Conservation (phyloP, 2,329 filamentous ascomycete species). For the Neonectria faginata region DNA sequence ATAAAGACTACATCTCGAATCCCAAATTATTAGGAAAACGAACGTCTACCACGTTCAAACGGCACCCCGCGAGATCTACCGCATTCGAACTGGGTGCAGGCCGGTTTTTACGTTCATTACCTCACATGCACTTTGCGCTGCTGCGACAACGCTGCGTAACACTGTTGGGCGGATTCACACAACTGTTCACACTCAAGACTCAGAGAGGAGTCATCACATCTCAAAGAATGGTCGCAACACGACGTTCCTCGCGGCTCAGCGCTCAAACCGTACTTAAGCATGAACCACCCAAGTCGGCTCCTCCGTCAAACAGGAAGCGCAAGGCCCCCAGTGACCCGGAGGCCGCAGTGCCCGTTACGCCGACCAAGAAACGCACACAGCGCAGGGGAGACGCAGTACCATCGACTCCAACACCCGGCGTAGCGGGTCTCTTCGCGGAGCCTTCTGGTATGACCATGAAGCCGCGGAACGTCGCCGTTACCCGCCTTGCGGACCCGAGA, state of each 20-base stretch:
- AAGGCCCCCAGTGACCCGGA: conserved; percentile 45
- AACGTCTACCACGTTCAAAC: neutral
- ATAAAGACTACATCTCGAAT: neutral
- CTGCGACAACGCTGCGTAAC: conserved; percentile 17
- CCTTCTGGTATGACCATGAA: conserved; percentile 50
- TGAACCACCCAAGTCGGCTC: conserved; percentile 35
- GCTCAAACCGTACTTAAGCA: conserved; percentile 34
- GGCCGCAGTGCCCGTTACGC: conserved; percentile 44
- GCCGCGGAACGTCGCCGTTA: conserved; percentile 56
- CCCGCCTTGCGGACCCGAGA: conserved; percentile 71
- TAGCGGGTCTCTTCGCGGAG: conserved; percentile 54
- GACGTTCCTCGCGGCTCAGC: conserved; percentile 57
- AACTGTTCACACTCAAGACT: neutral
- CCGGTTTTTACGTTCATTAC: conserved; percentile 1
- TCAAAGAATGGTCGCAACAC: conserved; percentile 49
- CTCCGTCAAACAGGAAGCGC: conserved; percentile 51
- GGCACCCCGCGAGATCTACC: neutral
- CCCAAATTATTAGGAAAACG: neutral
- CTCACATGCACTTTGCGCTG: conserved; percentile 32
- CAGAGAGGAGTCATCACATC: conserved; percentile 28
- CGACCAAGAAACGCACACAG: conserved; percentile 49
- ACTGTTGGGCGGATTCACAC: conserved; percentile 28
- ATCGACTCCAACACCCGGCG: conserved; percentile 61
- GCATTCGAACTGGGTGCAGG: neutral
- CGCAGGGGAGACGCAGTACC: conserved; percentile 47